phyloP scores from a whole-genome alignment of 345 rosid species.

The Chamaenerion angustifolium region DNA sequence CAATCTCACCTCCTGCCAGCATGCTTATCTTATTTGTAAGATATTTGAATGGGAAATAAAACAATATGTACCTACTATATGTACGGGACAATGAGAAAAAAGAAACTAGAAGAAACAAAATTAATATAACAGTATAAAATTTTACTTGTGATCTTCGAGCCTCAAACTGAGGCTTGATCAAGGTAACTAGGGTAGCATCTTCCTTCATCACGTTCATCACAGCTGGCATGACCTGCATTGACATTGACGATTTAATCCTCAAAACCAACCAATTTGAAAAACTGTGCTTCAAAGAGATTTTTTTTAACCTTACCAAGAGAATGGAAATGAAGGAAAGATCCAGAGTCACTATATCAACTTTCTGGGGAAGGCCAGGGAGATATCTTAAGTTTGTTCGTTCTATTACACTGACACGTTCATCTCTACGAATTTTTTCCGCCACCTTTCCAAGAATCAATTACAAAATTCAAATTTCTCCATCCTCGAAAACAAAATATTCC shows the following conservation, averaged over 20 bases:
- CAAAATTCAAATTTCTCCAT: background rate
- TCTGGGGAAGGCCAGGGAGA: slow-evolving; percentile 68
- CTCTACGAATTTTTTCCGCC: slow-evolving; percentile 73
- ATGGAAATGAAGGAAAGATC: slow-evolving; percentile 95
- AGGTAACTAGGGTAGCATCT: slow-evolving; percentile 53
- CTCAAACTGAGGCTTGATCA: slow-evolving; percentile 92
- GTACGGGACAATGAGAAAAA: too few species aligned
- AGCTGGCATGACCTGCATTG: slow-evolving; percentile 78
- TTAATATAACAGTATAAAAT: background rate
- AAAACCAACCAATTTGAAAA: background rate
- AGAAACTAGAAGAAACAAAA: too few species aligned
- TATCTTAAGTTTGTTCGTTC: slow-evolving; percentile 86
- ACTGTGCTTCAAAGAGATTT: background rate
- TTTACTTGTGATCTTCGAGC: slow-evolving; percentile 85
- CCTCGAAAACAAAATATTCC: background rate
- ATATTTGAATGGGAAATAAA: too few species aligned
- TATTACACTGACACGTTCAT: slow-evolving; percentile 57
- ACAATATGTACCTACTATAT: too few species aligned
- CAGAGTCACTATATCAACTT: slow-evolving; percentile 83
- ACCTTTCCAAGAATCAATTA: slow-evolving; percentile 33
- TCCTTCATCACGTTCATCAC: slow-evolving; percentile 75
- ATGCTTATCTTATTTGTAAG: too few species aligned
- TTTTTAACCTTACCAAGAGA: slow-evolving; percentile 44
- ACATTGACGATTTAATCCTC: background rate
- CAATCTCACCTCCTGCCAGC: too few species aligned